Percentiles rank a stretch among this genome's conserved stretches.
phyloP scores from a whole-genome alignment of 768 basidiomycete genomes.

The Tricholoma flavovirens region DNA sequence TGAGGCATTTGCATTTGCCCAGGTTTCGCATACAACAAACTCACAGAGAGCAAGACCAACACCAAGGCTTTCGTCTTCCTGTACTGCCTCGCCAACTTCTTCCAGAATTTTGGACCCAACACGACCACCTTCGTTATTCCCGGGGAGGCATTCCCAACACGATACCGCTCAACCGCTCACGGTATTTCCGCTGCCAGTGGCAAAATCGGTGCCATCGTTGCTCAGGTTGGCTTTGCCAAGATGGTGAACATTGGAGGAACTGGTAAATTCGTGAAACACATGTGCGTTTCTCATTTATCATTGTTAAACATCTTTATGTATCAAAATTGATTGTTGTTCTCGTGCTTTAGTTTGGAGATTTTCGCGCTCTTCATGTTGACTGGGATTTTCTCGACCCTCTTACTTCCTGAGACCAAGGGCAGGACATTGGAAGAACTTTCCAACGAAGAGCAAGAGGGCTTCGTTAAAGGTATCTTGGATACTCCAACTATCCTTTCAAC shows the following conservation, averaged over 20 bases:
- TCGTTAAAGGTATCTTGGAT: constrained; percentile 34
- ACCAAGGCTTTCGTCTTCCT: constrained; percentile 70
- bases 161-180: constrained; percentile 80
- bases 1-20: constrained; percentile 3
- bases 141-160: constrained; percentile 82
- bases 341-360: constrained; percentile 53
- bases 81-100: constrained; percentile 84
- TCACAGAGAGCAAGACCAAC: constrained; percentile 35
- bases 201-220: constrained; percentile 78
- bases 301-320: not conserved
- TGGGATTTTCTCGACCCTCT: constrained; percentile 74
- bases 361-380: constrained; percentile 87
- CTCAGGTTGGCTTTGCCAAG: constrained; percentile 71
- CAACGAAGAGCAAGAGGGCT: constrained; percentile 61
- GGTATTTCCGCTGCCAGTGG: constrained; percentile 82
- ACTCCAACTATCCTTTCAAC: not conserved
- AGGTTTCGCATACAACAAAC: constrained; percentile 66
- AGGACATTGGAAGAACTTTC: constrained; percentile 66
- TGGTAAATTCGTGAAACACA: constrained; percentile 57
- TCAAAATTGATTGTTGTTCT: not conserved
- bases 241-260: constrained; percentile 65
- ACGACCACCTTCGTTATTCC: constrained; percentile 77
- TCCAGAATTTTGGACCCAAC: constrained; percentile 87
- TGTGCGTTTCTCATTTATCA: constrained; percentile 42
- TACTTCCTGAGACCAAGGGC: constrained; percentile 75